These are phyloP conservation scores for Endoconidiophora laricicola DNA, from an alignment of 2,329 filamentous ascomycete genomes.

Conservation along the genomic window DNA sequence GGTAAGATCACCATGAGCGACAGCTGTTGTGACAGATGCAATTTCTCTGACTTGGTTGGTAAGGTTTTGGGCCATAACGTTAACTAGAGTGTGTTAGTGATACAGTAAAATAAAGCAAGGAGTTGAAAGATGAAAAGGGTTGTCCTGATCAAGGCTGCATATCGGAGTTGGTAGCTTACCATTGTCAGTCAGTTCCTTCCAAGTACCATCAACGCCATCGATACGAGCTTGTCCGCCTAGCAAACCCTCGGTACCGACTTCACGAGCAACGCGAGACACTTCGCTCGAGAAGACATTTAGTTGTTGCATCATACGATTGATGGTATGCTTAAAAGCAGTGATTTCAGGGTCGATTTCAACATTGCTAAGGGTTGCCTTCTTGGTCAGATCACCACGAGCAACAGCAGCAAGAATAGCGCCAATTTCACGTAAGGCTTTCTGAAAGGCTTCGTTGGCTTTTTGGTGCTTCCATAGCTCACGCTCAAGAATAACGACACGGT, in stretches of 20 bases:
- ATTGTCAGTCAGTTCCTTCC: slow-evolving; percentile 90
- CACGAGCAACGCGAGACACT: slow-evolving; percentile 82
- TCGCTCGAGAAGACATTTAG: slow-evolving; percentile 92
- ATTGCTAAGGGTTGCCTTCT: slow-evolving; percentile 89
- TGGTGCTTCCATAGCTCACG: slow-evolving; percentile 92
- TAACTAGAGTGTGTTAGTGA: slow-evolving; percentile 29
- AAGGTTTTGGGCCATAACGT: slow-evolving; percentile 70
- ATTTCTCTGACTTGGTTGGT: slow-evolving; percentile 77
- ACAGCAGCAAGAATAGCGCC: slow-evolving; percentile 95
- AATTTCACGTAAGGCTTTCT: slow-evolving; percentile 90
- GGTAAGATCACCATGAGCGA: slow-evolving; percentile 66
- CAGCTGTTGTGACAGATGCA: slow-evolving; percentile 67
- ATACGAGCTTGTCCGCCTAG: slow-evolving; percentile 89
- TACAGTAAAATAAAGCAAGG: background rate
- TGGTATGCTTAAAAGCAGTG: slow-evolving; percentile 91
- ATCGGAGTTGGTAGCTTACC: slow-evolving; percentile 26
- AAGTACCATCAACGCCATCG: slow-evolving; percentile 85
- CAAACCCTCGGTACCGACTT: slow-evolving; percentile 90
- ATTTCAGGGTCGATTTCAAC: slow-evolving; percentile 98
- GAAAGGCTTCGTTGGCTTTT: slow-evolving; percentile 95
- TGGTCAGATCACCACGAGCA: slow-evolving; percentile 85
- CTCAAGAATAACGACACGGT: slow-evolving; percentile 82
- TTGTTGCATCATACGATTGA: slow-evolving; percentile 99
- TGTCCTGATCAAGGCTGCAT: background rate
- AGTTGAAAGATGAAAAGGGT: background rate